Percentiles rank a stretch among this genome's conserved stretches.
Conservation (phyloP, 495 filamentous ascomycete genomes). For the Penicillium coffeae region DNA sequence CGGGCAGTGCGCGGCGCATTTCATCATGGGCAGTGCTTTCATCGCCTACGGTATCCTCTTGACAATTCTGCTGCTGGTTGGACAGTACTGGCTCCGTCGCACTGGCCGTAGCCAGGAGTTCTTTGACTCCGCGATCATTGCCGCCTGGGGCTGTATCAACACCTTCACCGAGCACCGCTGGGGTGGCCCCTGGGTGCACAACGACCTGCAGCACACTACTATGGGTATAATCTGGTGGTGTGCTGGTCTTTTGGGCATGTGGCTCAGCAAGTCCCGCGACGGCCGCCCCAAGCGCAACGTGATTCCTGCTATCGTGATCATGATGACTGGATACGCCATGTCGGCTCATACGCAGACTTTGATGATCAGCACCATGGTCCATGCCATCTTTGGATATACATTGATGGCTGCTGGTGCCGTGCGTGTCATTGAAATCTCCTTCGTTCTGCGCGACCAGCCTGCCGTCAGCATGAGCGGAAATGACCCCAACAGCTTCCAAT, state of each 20-base stretch:
- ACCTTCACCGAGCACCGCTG: constrained; percentile 97
- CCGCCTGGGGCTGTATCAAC: constrained; percentile 92
- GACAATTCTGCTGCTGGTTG: constrained; percentile 80
- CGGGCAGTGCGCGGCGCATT: constrained; percentile 93
- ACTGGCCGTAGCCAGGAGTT: constrained; percentile 93
- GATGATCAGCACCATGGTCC: constrained; percentile 81
- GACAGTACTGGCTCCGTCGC: constrained; percentile 79
- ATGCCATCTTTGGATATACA: constrained; percentile 90
- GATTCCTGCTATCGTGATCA: constrained; percentile 83
- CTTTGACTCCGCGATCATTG: constrained; percentile 89
- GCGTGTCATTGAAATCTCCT: constrained; percentile 86
- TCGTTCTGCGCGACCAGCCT: constrained; percentile 71
- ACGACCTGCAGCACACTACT: constrained; percentile 93
- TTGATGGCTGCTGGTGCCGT: constrained; percentile 85
- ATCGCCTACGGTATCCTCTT: constrained; percentile 89
- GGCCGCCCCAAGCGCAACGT: constrained; percentile 89
- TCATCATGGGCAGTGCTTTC: constrained; percentile 97
- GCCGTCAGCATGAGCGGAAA: constrained; percentile 55
- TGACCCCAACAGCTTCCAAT: constrained; percentile 85
- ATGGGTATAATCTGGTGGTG: constrained; percentile 99
- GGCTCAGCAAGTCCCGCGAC: constrained; percentile 78
- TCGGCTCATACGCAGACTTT: constrained; percentile 78
- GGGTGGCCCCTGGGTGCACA: constrained; percentile 85
- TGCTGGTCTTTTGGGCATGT: constrained; percentile 85
- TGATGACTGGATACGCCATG: constrained; percentile 96